Base-by-base conservation (phyloP, 75 land plant genomes). In the Ceratopteris richardii region DNA sequence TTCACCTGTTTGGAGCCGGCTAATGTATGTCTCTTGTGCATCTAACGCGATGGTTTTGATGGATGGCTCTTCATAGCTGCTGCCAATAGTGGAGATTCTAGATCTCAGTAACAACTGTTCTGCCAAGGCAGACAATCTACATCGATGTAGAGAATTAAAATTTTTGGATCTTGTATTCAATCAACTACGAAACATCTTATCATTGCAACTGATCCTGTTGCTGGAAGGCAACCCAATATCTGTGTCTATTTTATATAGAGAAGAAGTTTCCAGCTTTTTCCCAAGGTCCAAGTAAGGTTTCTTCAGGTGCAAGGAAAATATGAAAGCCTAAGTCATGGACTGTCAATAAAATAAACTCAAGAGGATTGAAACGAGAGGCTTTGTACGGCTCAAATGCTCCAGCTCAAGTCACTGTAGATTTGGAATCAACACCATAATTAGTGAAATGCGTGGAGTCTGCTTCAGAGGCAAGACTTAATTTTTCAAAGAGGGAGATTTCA, bases 61-160 rank as follows among this genome's bases (percentile, higher is more conserved):
- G 97, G 97, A 92, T 56, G 97, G 88, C 57, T 88, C 97, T 3
- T 61, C 88, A 70, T 95, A 85, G 57, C 76, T 92, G 54, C 97
- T 92, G 55, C 95, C 97, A n/a, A 84, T 65, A 20, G 87, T 85
- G 53, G 90, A 92, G 60, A 74, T 74, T 3, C 62, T 92, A 67
- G 97, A 92, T 74, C 75, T 92, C n/a, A 88, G 97, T 54, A 63
- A 95, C 57, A 92, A 92, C 59, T 75, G 66, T 44, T 77, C 88
- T 66, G 80, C 90, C 5, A 85, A 85, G 70, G 76, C 86, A 7
- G 80, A 82, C 54, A 92, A 88, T 61, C 67, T 92, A 7, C 73
- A 74, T 14, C 80, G 80, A 42, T 88, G 95, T 61, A 56, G 58
- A 22, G 79, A 70, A 39, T 58, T 92, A 60, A 80, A 67, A 62